Evolutionary conservation across 1,139 yeast species (phyloP).

Genomic region (Pneumocystis murina): DNA sequence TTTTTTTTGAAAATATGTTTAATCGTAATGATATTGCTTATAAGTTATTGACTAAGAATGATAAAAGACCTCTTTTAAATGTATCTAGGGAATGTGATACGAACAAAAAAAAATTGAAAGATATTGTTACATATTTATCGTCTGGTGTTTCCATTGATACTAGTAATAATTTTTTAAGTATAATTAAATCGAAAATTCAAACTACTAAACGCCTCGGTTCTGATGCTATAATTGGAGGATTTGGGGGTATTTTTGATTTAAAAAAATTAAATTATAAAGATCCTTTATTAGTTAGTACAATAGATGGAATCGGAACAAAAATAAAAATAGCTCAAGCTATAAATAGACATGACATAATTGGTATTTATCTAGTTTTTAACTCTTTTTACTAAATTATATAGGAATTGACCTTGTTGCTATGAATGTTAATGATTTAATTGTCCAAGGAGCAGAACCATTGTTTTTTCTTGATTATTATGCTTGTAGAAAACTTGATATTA

Average conservation of each 20-base stretch:
- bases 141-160: constrained; percentile 97
- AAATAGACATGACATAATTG: constrained; percentile 85
- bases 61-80: constrained; percentile 18
- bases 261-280: constrained; percentile 70
- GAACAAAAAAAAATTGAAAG: constrained; percentile 12
- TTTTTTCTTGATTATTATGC: constrained; percentile 94
- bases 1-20: constrained; percentile 59
- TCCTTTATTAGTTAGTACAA: constrained; percentile 85
- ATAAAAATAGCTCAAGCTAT: constrained; percentile 85
- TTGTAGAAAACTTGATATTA: constrained; percentile 74
- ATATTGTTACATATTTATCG: constrained; percentile 66
- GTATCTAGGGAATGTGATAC: constrained; percentile 11
- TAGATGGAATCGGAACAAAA: constrained; percentile 98
- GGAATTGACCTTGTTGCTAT: constrained; percentile 86
- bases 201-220: constrained; percentile 96
- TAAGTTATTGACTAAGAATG: constrained; percentile 48
- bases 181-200: constrained; percentile 78
- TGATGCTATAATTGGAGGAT: constrained; percentile 96
- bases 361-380: constrained; percentile 23
- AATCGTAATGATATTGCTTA: constrained; percentile 90
- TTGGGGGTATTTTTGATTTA: constrained; percentile 91
- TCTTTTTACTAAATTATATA: background rate
- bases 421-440: constrained; percentile 95
- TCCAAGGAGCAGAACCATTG: constrained; percentile 97
- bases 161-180: constrained; percentile 79